Evolutionary conservation across 2,329 filamentous ascomycete species (phyloP).

Genomic region (Thielaviopsis euricoi): DNA sequence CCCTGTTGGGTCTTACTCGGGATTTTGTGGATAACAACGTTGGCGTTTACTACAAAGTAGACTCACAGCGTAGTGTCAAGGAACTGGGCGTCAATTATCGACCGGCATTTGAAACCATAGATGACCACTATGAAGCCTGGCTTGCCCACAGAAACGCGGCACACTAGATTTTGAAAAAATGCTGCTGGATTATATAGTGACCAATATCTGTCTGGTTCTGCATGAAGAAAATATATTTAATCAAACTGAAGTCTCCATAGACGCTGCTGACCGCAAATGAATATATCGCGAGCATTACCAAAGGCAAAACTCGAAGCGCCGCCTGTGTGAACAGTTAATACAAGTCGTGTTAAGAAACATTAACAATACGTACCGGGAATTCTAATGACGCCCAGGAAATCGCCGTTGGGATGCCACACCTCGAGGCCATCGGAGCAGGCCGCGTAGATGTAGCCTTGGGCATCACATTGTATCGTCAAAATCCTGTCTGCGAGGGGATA

Average conservation of each 20-base stretch:
- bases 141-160: background rate
- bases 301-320: slow-evolving; percentile 10
- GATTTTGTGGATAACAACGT: slow-evolving; percentile 14
- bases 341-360: background rate
- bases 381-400: slow-evolving; percentile 28
- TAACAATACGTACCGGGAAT: slow-evolving; percentile 19
- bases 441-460: slow-evolving; percentile 30
- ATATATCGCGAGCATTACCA: slow-evolving; percentile 7
- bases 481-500: slow-evolving; percentile 31
- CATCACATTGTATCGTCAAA: slow-evolving; percentile 30
- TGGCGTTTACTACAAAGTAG: slow-evolving; percentile 14
- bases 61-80: slow-evolving; percentile 14
- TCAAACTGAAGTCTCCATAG: slow-evolving; percentile 9
- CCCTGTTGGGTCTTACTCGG: slow-evolving; percentile 3
- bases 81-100: slow-evolving; percentile 15
- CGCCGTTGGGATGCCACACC: slow-evolving; percentile 29
- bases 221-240: background rate
- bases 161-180: no score
- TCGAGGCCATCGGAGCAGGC: slow-evolving; percentile 32
- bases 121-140: slow-evolving; percentile 2
- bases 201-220: background rate
- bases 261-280: slow-evolving; percentile 6
- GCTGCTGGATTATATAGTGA: no score
- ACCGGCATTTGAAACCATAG: slow-evolving; percentile 4
- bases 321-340: background rate